Evolutionary conservation across 176 grass and related monocot species (phyloP).

Genomic region (Typha latifolia): DNA sequence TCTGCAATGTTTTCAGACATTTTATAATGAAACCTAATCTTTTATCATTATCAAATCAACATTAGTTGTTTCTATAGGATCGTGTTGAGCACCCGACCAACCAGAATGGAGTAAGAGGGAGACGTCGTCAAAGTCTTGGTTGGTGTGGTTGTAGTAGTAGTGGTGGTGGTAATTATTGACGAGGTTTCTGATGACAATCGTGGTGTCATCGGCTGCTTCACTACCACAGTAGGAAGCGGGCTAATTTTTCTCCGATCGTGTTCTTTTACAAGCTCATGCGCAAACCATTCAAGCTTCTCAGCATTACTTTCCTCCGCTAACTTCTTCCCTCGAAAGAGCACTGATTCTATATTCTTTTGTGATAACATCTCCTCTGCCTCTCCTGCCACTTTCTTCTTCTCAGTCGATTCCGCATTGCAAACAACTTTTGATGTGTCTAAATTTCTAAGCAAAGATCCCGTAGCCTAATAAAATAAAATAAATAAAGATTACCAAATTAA

Average conservation of each 20-base stretch:
- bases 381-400: constrained; percentile 20
- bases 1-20: background rate
- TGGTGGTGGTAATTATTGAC: background rate
- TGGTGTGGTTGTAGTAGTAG: constrained; percentile 4
- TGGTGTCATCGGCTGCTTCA: constrained; percentile 29
- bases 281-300: constrained; percentile 61
- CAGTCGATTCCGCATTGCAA: background rate
- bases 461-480: no score
- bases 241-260: constrained; percentile 20
- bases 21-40: background rate
- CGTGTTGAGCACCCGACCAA: constrained; percentile 62
- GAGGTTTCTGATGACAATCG: background rate
- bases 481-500: no score
- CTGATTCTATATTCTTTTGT: constrained; percentile 54
- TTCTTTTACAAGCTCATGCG: constrained; percentile 51
- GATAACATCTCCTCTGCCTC: constrained; percentile 44
- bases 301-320: constrained; percentile 45
- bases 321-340: constrained; percentile 37
- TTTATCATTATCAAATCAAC: no score
- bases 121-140: background rate
- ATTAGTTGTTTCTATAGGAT: constrained; percentile 34
- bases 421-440: no score
- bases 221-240: constrained; percentile 23
- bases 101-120: constrained; percentile 61
- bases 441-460: no score